A percentile compares a stretch with the other conserved stretches of the same genome.
phyloP scores from a whole-genome alignment of 2,329 filamentous ascomycete genomes.

The Claviceps purpurea region DNA sequence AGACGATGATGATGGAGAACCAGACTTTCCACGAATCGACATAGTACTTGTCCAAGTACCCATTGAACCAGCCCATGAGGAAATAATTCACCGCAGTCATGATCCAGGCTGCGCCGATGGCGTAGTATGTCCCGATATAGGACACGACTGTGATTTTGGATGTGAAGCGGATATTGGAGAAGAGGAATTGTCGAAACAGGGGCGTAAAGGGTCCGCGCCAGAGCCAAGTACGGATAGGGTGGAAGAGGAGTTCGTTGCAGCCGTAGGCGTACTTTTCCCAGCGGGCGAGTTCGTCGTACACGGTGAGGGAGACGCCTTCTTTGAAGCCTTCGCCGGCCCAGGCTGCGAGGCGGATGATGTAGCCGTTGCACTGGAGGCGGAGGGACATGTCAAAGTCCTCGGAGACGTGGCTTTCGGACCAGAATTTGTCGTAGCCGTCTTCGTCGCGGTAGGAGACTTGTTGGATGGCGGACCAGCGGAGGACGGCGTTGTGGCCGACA shows the following conservation, averaged over 20 bases:
- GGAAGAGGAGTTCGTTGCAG: constrained; percentile 70
- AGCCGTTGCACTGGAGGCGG: constrained; percentile 57
- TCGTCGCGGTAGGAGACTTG: constrained; percentile 57
- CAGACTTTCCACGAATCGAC: constrained; percentile 67
- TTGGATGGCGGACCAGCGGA: constrained; percentile 64
- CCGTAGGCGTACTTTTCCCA: constrained; percentile 85
- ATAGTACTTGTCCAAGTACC: constrained; percentile 68
- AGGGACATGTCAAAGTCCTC: constrained; percentile 77
- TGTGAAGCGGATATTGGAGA: constrained; percentile 59
- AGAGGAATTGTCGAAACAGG: constrained; percentile 61
- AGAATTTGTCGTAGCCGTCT: constrained; percentile 65
- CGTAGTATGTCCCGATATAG: constrained; percentile 71
- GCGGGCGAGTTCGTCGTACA: constrained; percentile 71
- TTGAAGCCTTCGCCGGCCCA: constrained; percentile 69
- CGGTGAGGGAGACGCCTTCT: constrained; percentile 71
- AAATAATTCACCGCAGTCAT: constrained; percentile 65
- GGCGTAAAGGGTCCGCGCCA: constrained; percentile 65
- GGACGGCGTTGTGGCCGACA: constrained; percentile 67
- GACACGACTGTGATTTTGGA: constrained; percentile 65
- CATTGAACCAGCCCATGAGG: constrained; percentile 62
- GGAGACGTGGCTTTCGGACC: constrained; percentile 68
- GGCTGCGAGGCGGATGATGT: constrained; percentile 58
- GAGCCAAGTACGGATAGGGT: constrained; percentile 62
- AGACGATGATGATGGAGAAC: constrained; percentile 69
- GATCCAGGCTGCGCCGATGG: constrained; percentile 63